Evolutionary conservation across 306 rosid species (phyloP), one percentile per base, ranked within the genome.

Genomic region (Casuarina equisetifolia): DNA sequence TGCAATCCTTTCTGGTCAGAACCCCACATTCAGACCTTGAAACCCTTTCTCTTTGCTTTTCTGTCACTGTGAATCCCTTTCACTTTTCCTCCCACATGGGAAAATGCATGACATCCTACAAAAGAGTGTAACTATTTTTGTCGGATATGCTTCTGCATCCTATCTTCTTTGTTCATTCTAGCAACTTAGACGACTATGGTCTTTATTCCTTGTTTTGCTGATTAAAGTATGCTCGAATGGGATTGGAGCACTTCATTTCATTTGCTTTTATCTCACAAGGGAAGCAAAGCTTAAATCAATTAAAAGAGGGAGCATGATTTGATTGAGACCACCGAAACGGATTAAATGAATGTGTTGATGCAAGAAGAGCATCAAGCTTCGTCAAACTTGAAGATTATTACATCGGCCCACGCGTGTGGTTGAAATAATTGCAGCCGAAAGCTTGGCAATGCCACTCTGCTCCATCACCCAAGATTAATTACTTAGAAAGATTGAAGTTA

Each of bases 151-250:
- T 17, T 48, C 48, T 66, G 71, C 49, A 66, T 66, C 49, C 16
- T 67, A 66, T 66, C 49, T 40, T 67, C 71, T 67, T 67, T 67
- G 49, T 67, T 44, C 17, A 40, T 43, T 67, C 19, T 25, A 42
- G 17, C 20, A 42, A 4, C 71, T 67, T 42, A 67, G 42, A 67
- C 50, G 50, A 4, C n/a, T 8, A 13, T 6, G 50, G n/a, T 19
- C 50, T 67, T 67, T 67, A 67, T 67, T 42, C 71, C 9, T 67
- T 42, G 51, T 67, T 40, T 48, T 67, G 35, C 50, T 40, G 20
- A 10, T 67, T 42, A 67, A 67, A 67, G 71, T n/a, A 42, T 5
- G 12, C 36, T 17, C 12, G 39, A 42, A 67, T 3, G n/a, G 15
- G 50, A 42, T 61, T 12, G n/a, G 43, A 25, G 68, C 8, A 11